phyloP scores from a whole-genome alignment of 2,329 filamentous ascomycete species.

The Aspergillus caelatus region DNA sequence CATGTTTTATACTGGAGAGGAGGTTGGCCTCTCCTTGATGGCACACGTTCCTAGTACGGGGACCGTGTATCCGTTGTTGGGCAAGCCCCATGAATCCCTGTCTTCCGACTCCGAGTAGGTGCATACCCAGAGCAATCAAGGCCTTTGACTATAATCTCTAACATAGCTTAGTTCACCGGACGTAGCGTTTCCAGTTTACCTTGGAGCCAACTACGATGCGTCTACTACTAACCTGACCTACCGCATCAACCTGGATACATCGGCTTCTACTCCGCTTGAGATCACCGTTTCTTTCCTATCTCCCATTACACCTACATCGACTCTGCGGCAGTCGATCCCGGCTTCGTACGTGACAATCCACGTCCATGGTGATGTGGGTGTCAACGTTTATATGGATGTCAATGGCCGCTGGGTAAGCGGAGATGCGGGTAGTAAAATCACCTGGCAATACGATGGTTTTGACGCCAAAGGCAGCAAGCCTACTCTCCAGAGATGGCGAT shows the following conservation, averaged over 20 bases:
- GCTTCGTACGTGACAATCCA: conserved; percentile 75
- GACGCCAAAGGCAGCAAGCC: conserved; percentile 42
- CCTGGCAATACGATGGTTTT: conserved; percentile 65
- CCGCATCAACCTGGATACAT: conserved; percentile 52
- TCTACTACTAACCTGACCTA: conserved; percentile 73
- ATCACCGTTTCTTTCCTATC: conserved; percentile 69
- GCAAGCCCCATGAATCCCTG: conserved; percentile 67
- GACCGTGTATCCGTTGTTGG: conserved; percentile 65
- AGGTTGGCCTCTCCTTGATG: conserved; percentile 66
- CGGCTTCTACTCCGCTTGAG: conserved; percentile 46
- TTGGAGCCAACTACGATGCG: conserved; percentile 67
- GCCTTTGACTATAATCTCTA: background rate
- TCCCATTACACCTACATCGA: conserved; percentile 79
- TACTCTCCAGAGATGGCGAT: conserved; percentile 46
- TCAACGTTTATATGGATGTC: conserved; percentile 67
- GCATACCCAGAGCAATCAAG: background rate
- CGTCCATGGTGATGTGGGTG: conserved; percentile 66
- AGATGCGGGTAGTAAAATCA: conserved; percentile 67
- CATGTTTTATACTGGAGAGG: conserved; percentile 77
- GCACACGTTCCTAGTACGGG: conserved; percentile 63
- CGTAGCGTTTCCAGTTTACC: conserved; percentile 61
- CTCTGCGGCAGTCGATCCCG: conserved; percentile 78
- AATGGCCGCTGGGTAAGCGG: conserved; percentile 84
- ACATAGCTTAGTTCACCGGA: conserved; percentile 50
- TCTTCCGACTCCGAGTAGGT: conserved; percentile 42